These are phyloP conservation scores for Mortierella alpina DNA, from an alignment of 192 early-diverging fungal species.

Conservation along the genomic window DNA sequence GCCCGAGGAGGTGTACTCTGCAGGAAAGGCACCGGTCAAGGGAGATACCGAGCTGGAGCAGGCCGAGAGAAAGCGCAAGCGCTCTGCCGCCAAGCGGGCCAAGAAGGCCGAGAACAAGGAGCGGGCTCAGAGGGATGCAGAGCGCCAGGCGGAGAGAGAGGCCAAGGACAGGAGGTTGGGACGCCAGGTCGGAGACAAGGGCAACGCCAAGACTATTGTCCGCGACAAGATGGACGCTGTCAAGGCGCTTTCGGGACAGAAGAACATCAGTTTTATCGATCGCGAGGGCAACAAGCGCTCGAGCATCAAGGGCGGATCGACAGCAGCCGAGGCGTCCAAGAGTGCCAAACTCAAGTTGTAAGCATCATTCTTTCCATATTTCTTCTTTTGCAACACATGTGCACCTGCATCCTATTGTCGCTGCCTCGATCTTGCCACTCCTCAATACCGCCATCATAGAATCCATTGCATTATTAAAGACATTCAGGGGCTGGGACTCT, in stretches of 20 bases:
- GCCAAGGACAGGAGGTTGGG: constrained; percentile 51
- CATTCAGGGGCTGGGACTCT: too few relatives aligned
- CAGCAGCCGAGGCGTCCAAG: constrained; percentile 21
- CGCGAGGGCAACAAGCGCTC: constrained; percentile 56
- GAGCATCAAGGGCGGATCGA: constrained; percentile 34
- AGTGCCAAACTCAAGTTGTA: constrained; percentile 54
- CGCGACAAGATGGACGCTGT: constrained; percentile 55
- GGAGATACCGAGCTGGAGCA: constrained; percentile 82
- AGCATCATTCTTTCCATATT: neutral
- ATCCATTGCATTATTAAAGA: too few relatives aligned
- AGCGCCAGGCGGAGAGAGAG: constrained; percentile 56
- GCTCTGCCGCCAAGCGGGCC: constrained; percentile 74
- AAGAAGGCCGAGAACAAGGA: constrained; percentile 74
- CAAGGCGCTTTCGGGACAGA: constrained; percentile 46
- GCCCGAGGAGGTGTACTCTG: constrained; percentile 91
- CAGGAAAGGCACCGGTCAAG: constrained; percentile 78
- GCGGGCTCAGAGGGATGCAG: constrained; percentile 59
- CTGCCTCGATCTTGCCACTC: neutral
- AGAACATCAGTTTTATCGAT: constrained; percentile 54
- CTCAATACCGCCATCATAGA: neutral
- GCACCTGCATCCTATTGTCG: neutral
- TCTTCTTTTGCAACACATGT: neutral
- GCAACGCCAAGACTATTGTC: constrained; percentile 53
- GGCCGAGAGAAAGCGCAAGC: constrained; percentile 77
- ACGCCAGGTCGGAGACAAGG: constrained; percentile 49